Conservation (phyloP, 2,329 filamentous ascomycete species). For the Colletotrichum magnum region DNA sequence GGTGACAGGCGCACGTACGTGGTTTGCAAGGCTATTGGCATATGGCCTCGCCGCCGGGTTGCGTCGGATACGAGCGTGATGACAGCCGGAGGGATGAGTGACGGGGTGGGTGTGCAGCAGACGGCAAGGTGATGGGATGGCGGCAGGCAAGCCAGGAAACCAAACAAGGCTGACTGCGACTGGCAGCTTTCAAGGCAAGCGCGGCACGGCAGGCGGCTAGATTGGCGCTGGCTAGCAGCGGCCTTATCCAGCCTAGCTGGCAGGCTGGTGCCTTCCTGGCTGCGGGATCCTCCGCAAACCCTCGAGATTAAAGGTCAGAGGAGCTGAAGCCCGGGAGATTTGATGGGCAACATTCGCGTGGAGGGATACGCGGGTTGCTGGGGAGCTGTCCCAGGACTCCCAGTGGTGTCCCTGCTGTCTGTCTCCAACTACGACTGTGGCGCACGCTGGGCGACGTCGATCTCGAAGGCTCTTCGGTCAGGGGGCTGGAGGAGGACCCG, state of each 20-base stretch:
- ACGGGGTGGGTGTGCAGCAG: not conserved
- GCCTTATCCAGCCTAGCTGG: not conserved
- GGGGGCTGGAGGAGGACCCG: constrained; percentile 13
- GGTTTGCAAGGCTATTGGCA: not conserved
- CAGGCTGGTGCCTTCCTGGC: not conserved
- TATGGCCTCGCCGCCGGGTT: not conserved
- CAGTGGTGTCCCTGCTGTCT: not conserved
- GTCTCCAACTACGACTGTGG: not conserved
- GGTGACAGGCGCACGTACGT: not conserved
- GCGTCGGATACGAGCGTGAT: not conserved
- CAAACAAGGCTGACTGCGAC: not conserved
- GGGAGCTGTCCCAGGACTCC: not conserved
- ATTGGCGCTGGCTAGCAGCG: not conserved
- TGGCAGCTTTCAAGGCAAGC: not conserved
- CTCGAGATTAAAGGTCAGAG: not conserved
- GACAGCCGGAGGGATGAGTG: not conserved
- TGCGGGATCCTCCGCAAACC: not conserved
- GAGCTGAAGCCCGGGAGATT: not conserved
- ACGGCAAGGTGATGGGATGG: not conserved
- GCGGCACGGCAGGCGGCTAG: not conserved
- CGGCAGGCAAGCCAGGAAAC: not conserved
- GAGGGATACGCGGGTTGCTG: not conserved
- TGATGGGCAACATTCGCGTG: too few species aligned
- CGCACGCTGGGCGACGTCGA: constrained; percentile 1
- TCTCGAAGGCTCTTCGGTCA: not conserved